A percentile compares a stretch with the other conserved stretches of the same genome.
phyloP scores from a whole-genome alignment of 495 filamentous ascomycete species.

The Aspergillus egyptiacus region DNA sequence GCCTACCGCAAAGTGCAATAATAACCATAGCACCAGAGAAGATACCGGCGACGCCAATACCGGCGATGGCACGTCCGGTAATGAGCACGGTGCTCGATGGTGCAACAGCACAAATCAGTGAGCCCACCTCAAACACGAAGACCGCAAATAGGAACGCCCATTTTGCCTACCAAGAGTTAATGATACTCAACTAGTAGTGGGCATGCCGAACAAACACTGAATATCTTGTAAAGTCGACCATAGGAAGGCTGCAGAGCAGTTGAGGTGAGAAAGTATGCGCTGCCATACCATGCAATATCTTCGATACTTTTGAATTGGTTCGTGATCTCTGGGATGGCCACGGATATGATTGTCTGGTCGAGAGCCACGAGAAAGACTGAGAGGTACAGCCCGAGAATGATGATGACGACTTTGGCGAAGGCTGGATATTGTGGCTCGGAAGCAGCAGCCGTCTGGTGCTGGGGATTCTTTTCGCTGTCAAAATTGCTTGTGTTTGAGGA shows the following conservation, averaged over 20 bases:
- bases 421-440: conserved; percentile 1
- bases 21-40: conserved; percentile 70
- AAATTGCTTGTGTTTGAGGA: neutral
- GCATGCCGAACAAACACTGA: conserved; percentile 13
- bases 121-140: conserved; percentile 64
- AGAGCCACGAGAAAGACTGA: conserved; percentile 45
- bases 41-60: conserved; percentile 66
- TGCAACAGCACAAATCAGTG: conserved; percentile 62
- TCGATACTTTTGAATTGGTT: conserved; percentile 33
- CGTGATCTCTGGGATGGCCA: conserved; percentile 38
- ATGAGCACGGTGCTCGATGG: conserved; percentile 60
- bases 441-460: neutral
- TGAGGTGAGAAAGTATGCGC: conserved; percentile 32
- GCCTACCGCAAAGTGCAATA: conserved; percentile 30
- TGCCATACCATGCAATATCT: conserved; percentile 44
- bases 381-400: conserved; percentile 30
- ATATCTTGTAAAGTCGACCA: conserved; percentile 29
- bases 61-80: conserved; percentile 69
- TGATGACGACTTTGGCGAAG: conserved; percentile 9
- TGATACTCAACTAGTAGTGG: neutral
- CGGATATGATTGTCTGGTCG: conserved; percentile 46
- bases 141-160: conserved; percentile 51
- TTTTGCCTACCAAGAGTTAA: conserved; percentile 28
- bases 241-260: conserved; percentile 29
- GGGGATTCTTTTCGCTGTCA: conserved; percentile 4